Base-by-base conservation (phyloP, 1,284 basidiomycete genomes). In the Sphaerobolus stellatus region DNA sequence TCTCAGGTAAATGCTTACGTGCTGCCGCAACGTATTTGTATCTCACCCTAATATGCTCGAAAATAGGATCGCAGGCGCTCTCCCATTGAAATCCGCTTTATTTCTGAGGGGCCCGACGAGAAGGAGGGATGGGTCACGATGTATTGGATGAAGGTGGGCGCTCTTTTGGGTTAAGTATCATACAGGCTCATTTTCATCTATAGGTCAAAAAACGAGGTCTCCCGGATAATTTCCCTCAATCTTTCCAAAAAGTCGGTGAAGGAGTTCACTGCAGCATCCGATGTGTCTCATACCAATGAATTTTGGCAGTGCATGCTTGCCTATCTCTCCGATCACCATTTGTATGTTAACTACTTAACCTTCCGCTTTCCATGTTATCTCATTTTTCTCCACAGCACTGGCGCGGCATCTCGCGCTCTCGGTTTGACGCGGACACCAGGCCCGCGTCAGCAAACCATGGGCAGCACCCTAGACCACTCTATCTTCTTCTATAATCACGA, bases 171-270 rank as follows among this genome's bases (percentile, higher is more conserved):
- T 16, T 14, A 27, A 13, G 29, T 3, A 14, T 48, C 25, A 16
- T 8, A 13, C 8, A 6, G 28, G 11, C n/a, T 20, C 22, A n/a
- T 40, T 29, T 28, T 27, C 29, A 29, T 14, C 41, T 13, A 18
- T 41, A 54, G 53, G 53, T 49, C 29, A 22, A 47, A 80, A 80
- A 82, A 1, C 80, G 83, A 54, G 80, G 86, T 51, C 78, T 83
- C 27, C 82, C 83, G 22, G 33, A 48, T 4, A 76, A 79, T 61
- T 86, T 89, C 59, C 84, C 84, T 47, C 69, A 81, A 5, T 80
- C 86, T 44, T 90, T 88, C 64, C 89, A 94, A 63, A 94, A 94
- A 75, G 92, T 89, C n/a, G n/a, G n/a, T n/a, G n/a, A n/a, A n/a
- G n/a, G n/a, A 53, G 49, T 76, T 30, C 8, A n/a, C 24, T 30